Evolutionary conservation across 169 alveolate genomes (phyloP).

Genomic region (Prorocentrum cordatum): DNA sequence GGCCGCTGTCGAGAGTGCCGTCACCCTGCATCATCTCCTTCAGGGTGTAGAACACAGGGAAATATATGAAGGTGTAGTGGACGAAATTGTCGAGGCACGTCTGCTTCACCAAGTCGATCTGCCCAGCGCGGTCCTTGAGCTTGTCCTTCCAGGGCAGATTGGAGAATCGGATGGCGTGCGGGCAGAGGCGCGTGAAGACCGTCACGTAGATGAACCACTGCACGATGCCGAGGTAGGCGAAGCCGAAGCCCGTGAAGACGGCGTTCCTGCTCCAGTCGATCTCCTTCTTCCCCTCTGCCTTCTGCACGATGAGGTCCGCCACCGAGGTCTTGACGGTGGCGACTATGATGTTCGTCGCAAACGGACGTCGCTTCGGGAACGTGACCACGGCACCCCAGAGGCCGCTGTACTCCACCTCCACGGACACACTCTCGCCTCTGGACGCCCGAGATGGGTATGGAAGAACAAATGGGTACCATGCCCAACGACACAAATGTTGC

Average conservation of each 20-base stretch:
- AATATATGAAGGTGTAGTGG: constrained; percentile 52
- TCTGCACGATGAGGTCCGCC: constrained; percentile 42
- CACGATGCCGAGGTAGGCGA: constrained; percentile 22
- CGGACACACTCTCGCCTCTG: too few species aligned
- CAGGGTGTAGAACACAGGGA: constrained; percentile 53
- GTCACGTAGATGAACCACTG: constrained; percentile 63
- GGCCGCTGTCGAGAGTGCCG: not conserved
- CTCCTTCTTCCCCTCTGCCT: constrained; percentile 35
- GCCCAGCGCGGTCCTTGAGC: constrained; percentile 56
- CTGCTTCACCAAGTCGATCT: constrained; percentile 55
- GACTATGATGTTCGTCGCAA: constrained; percentile 55
- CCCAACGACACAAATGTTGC: too few species aligned
- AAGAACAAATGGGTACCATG: too few species aligned
- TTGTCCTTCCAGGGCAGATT: constrained; percentile 39
- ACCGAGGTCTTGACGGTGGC: constrained; percentile 56
- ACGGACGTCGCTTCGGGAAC: constrained; percentile 53
- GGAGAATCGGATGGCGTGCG: constrained; percentile 46
- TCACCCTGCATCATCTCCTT: too few species aligned
- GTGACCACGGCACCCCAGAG: constrained; percentile 64
- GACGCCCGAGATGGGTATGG: too few species aligned
- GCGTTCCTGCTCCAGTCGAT: constrained; percentile 41
- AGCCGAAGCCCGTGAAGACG: constrained; percentile 52
- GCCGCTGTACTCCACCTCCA: constrained; percentile 37
- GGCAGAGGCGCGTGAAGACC: constrained; percentile 41
- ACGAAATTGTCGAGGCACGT: constrained; percentile 42